Percentiles rank a stretch among this genome's conserved stretches.
Conservation (phyloP, 1,139 yeast species). For the Suhomyces panamericanus region DNA sequence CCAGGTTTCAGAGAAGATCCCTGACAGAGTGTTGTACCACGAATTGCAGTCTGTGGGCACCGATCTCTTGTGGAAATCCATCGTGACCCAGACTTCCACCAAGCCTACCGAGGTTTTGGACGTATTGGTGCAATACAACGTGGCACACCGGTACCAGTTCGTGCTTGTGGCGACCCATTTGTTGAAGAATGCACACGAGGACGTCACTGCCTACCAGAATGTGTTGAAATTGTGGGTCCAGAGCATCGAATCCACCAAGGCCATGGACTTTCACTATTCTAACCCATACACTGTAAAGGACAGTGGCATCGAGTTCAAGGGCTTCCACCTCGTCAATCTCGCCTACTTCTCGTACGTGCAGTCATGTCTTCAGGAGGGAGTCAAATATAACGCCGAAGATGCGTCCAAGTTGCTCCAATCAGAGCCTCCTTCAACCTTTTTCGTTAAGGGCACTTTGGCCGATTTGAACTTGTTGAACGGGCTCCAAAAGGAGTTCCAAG, state of each 20-base stretch:
- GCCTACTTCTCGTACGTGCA: constrained; percentile 39
- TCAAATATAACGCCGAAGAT: constrained; percentile 26
- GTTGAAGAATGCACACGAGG: constrained; percentile 15
- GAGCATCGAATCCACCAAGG: constrained; percentile 29
- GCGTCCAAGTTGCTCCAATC: constrained; percentile 32
- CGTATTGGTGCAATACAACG: constrained; percentile 26
- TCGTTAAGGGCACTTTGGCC: constrained; percentile 21
- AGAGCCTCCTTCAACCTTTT: constrained; percentile 26
- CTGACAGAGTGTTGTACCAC: constrained; percentile 14
- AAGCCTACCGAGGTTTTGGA: constrained; percentile 29
- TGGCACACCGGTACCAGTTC: constrained; percentile 39
- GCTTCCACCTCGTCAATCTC: constrained; percentile 25
- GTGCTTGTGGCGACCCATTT: constrained; percentile 25
- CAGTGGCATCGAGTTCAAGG: constrained; percentile 13
- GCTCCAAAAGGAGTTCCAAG: constrained; percentile 17
- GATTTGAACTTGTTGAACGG: constrained; percentile 15
- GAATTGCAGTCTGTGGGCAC: constrained; percentile 31
- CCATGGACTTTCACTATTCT: constrained; percentile 10
- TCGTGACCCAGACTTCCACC: constrained; percentile 18
- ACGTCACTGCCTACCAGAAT: constrained; percentile 20
- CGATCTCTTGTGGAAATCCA: constrained; percentile 25
- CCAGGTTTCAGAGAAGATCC: constrained; percentile 35
- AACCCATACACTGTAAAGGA: constrained; percentile 16
- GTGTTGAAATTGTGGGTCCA: constrained; percentile 38
- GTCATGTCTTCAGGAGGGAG: constrained; percentile 27